These are phyloP conservation scores for Pouteria glomerata DNA, from an alignment of 148 eudicot genomes.

Conservation along the genomic window DNA sequence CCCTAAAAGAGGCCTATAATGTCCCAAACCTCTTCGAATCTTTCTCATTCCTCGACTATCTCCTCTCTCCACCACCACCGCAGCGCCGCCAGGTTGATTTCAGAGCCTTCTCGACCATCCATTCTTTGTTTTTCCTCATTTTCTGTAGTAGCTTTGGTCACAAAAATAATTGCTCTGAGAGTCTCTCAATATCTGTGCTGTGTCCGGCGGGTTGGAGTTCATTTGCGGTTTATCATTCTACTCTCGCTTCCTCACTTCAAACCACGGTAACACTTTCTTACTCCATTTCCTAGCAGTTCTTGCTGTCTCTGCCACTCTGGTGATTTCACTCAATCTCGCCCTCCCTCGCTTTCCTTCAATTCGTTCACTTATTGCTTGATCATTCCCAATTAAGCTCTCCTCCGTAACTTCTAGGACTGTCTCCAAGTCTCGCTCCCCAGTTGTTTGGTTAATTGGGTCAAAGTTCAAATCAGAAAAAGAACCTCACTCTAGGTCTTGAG, in stretches of 20 bases:
- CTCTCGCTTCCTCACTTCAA: constrained; percentile 34
- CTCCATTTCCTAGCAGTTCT: constrained; percentile 16
- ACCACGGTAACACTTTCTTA: constrained; percentile 2
- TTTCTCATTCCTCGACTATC: constrained; percentile 41
- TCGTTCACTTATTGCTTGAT: constrained; percentile 9
- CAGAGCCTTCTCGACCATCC: constrained; percentile 5
- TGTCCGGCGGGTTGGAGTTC: constrained; percentile 12
- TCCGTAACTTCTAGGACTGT: constrained; percentile 9
- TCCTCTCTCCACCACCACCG: background rate
- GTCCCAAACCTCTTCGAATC: constrained; percentile 34
- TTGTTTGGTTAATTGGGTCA: constrained; percentile 36
- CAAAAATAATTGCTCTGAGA: constrained; percentile 13
- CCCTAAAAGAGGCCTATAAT: constrained; percentile 51
- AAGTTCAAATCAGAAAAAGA: constrained; percentile 36
- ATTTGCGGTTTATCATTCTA: constrained; percentile 20
- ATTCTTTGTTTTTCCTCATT: constrained; percentile 13
- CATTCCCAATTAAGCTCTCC: background rate
- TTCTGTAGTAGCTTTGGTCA: constrained; percentile 12
- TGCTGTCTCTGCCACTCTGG: constrained; percentile 19
- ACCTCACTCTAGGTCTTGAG: constrained; percentile 67
- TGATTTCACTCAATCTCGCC: constrained; percentile 16
- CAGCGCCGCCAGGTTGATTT: background rate
- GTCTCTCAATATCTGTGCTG: constrained; percentile 9
- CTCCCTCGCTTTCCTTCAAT: constrained; percentile 15
- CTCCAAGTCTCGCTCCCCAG: constrained; percentile 11